phyloP scores from a whole-genome alignment of 805 yeast genomes.

The Starmerella lactis-condensi region DNA sequence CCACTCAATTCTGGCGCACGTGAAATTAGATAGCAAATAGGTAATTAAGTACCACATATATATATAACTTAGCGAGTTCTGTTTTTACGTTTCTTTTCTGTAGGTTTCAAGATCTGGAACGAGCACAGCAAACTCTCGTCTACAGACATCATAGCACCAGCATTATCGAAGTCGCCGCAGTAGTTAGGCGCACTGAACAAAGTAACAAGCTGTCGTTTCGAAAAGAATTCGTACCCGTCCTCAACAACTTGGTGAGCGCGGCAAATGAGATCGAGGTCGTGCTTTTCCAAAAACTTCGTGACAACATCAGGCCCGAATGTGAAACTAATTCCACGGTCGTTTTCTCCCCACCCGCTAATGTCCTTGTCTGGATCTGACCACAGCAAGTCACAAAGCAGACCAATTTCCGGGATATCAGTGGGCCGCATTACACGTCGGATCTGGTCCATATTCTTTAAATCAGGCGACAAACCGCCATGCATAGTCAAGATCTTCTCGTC shows the following conservation, averaged over 20 bases:
- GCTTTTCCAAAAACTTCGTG: conserved; percentile 85
- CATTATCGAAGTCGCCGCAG: conserved; percentile 97
- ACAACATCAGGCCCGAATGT: conserved; percentile 99
- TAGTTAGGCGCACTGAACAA: conserved; percentile 93
- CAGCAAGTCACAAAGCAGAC: conserved; percentile 81
- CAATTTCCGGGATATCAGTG: conserved; percentile 96
- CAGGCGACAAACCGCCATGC: conserved; percentile 98
- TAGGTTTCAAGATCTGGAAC: conserved; percentile 82
- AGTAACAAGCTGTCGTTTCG: conserved; percentile 89
- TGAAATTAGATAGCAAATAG: conserved; percentile 1
- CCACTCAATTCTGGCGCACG: too few species aligned
- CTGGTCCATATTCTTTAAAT: conserved; percentile 94
- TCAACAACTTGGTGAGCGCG: conserved; percentile 98
- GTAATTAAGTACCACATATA: conserved; percentile 3
- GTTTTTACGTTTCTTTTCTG: conserved; percentile 73
- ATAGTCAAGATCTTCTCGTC: conserved; percentile 95
- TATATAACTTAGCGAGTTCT: conserved; percentile 5
- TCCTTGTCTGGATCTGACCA: conserved; percentile 99
- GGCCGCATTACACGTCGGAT: conserved; percentile 98
- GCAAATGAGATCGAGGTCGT: conserved; percentile 94
- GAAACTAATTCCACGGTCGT: conserved; percentile 96
- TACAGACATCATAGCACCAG: conserved; percentile 99
- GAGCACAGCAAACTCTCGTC: conserved; percentile 92
- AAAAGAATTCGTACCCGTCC: conserved; percentile 94
- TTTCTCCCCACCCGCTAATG: conserved; percentile 96